Conservation (phyloP, 768 basidiomycete genomes). For the Termitomyces sp. region DNA sequence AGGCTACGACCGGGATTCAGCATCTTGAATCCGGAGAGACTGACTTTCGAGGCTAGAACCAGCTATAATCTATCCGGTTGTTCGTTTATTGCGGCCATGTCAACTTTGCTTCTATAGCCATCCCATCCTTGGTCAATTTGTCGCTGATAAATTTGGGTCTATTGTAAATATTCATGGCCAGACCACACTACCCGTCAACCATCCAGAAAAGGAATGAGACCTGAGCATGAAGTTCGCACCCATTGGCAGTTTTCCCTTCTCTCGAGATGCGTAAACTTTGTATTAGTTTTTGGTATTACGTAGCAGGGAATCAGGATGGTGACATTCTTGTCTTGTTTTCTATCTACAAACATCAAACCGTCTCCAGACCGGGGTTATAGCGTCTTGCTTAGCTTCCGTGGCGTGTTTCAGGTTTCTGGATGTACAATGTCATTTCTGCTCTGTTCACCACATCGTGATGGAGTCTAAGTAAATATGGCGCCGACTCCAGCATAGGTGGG, state of each 20-base stretch:
- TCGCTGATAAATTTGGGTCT: neutral
- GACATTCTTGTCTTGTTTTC: too few relatives aligned
- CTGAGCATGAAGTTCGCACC: neutral
- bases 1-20: slow-evolving; percentile 7
- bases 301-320: too few relatives aligned
- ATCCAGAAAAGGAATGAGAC: neutral
- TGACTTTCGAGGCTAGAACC: neutral
- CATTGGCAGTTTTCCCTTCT: neutral
- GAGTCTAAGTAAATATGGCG: neutral
- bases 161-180: neutral
- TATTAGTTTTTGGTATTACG: too few relatives aligned
- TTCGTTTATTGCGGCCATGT: neutral
- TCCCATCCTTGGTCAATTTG: neutral
- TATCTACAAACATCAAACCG: neutral
- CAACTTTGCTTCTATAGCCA: neutral
- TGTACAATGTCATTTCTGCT: too few relatives aligned
- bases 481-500: neutral
- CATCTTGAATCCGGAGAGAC: slow-evolving; percentile 3
- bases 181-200: too few relatives aligned
- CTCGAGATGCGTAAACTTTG: neutral
- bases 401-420: neutral
- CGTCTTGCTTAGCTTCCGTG: neutral
- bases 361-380: neutral
- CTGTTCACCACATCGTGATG: too few relatives aligned
- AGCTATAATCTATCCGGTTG: neutral